Percentiles rank a stretch among this genome's conserved stretches.
These are phyloP conservation scores for Kazachstania kunashirensis DNA, from an alignment of 805 yeast species.

Conservation along the genomic window DNA sequence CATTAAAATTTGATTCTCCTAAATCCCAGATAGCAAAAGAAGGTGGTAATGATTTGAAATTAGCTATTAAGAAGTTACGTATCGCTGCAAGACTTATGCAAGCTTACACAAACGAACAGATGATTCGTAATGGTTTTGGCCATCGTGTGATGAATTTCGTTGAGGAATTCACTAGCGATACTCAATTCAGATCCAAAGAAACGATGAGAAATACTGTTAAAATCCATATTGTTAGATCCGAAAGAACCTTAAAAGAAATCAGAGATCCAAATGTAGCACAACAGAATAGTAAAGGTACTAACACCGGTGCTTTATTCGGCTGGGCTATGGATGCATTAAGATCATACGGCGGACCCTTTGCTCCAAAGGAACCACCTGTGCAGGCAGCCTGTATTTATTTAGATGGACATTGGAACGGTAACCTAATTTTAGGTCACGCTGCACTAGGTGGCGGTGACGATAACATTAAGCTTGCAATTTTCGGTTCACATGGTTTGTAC, in stretches of 20 bases:
- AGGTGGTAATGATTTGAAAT: constrained; percentile 58
- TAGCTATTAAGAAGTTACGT: constrained; percentile 65
- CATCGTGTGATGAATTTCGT: constrained; percentile 65
- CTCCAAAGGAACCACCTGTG: constrained; percentile 37
- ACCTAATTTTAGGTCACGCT: constrained; percentile 69
- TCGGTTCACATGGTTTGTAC: constrained; percentile 86
- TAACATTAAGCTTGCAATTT: constrained; percentile 68
- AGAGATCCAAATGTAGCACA: constrained; percentile 78
- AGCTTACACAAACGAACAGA: constrained; percentile 84
- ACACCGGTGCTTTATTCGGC: constrained; percentile 67
- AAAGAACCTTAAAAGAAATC: constrained; percentile 58
- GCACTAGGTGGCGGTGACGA: constrained; percentile 86
- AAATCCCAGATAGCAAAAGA: constrained; percentile 30
- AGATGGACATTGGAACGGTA: constrained; percentile 76
- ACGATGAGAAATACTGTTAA: constrained; percentile 52
- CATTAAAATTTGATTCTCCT: constrained; percentile 63
- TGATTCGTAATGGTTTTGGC: constrained; percentile 71
- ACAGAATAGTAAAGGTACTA: constrained; percentile 63
- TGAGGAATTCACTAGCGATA: constrained; percentile 50
- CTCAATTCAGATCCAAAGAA: constrained; percentile 36
- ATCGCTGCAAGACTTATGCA: constrained; percentile 84
- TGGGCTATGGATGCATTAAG: constrained; percentile 70
- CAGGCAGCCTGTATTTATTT: constrained; percentile 80
- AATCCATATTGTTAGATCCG: constrained; percentile 64
- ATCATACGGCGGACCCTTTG: constrained; percentile 46